Conservation (phyloP, 73 alveolate genomes). For the Tetrahymena thermophila region DNA sequence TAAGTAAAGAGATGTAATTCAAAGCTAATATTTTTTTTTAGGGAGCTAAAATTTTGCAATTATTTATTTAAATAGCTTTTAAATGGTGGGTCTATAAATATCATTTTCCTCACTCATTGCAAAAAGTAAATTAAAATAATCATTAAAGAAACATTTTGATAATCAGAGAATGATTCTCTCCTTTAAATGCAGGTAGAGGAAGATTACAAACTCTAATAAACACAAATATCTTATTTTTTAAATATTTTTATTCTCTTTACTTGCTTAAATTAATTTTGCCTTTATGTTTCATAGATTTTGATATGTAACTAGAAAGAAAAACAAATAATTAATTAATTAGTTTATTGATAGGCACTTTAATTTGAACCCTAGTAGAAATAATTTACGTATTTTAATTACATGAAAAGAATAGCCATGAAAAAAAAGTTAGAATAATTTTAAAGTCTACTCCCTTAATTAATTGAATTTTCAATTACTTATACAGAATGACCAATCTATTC, state of each 20-base stretch:
- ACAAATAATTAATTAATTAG: not conserved
- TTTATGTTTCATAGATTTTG: not conserved
- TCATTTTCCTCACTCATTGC: no score
- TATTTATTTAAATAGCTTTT: not conserved
- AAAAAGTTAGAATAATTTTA: not conserved
- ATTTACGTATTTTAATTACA: not conserved
- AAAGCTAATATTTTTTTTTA: not conserved
- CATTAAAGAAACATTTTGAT: not conserved
- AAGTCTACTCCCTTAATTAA: not conserved
- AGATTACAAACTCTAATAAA: not conserved
- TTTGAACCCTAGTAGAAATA: slow-evolving; percentile 1
- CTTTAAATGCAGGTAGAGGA: not conserved
- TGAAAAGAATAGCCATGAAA: not conserved
- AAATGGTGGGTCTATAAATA: not conserved
- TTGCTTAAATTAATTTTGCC: not conserved
- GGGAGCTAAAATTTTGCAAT: not conserved
- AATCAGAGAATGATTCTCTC: not conserved
- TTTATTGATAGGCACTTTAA: not conserved
- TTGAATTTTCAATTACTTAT: not conserved
- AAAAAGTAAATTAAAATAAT: no score
- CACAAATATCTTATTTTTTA: not conserved
- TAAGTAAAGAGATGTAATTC: not conserved
- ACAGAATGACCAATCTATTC: not conserved
- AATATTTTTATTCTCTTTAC: not conserved
- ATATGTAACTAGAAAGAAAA: not conserved